Percentiles rank a stretch among this genome's conserved stretches.
Conservation (phyloP, 2,329 filamentous ascomycete genomes). For the Aspergillus fumigatiaffinis region DNA sequence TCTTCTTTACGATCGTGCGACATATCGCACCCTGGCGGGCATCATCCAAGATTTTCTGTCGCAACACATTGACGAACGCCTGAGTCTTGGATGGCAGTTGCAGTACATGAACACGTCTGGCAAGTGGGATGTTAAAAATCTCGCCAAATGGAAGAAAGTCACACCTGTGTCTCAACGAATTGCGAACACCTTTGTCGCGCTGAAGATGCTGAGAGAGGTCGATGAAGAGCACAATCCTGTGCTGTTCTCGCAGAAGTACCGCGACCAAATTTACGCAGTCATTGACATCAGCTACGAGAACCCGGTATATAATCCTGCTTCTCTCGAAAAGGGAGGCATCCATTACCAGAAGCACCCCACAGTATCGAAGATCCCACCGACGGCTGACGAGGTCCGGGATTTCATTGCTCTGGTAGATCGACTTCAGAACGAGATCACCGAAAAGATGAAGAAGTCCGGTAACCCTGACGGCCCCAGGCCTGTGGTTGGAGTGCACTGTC, state of each 20-base stretch:
- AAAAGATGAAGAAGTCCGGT: constrained; percentile 43
- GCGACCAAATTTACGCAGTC: constrained; percentile 65
- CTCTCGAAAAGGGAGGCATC: constrained; percentile 63
- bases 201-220: constrained; percentile 90
- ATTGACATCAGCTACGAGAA: constrained; percentile 89
- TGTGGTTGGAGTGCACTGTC: constrained; percentile 81
- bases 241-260: constrained; percentile 67
- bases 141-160: constrained; percentile 84
- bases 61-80: constrained; percentile 67
- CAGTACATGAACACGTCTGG: constrained; percentile 83
- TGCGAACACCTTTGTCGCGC: constrained; percentile 73
- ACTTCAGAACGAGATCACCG: constrained; percentile 54
- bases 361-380: constrained; percentile 84
- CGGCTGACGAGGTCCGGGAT: constrained; percentile 54
- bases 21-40: constrained; percentile 71
- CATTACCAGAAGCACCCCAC: constrained; percentile 85
- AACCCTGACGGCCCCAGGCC: constrained; percentile 33
- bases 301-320: constrained; percentile 79
- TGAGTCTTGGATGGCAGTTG: constrained; percentile 85
- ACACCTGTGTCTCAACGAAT: constrained; percentile 74
- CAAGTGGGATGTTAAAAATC: constrained; percentile 98
- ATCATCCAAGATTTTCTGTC: constrained; percentile 79
- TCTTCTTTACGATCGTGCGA: constrained; percentile 73
- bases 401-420: constrained; percentile 60
- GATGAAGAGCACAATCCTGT: constrained; percentile 77